phyloP scores from a whole-genome alignment of 176 grass and related monocot genomes.

The Chloris gayana region DNA sequence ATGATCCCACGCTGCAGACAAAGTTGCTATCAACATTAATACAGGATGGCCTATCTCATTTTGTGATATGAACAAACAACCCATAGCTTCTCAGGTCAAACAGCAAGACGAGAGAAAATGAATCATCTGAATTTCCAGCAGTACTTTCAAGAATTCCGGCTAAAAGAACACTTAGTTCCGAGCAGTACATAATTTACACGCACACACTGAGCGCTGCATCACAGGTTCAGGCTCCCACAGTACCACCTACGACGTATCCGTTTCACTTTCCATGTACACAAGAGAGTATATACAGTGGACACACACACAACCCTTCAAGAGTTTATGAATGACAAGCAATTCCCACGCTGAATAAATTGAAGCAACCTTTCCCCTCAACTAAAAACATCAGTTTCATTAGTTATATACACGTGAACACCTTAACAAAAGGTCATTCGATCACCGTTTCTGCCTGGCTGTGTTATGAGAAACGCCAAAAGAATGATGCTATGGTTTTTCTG shows the following conservation, averaged over 20 bases:
- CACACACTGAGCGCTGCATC: constrained; percentile 32
- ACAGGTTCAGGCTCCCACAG: constrained; percentile 26
- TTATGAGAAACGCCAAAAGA: constrained; percentile 35
- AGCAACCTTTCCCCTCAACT: constrained; percentile 33
- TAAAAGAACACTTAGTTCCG: constrained; percentile 11
- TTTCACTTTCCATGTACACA: constrained; percentile 40
- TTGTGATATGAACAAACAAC: background rate
- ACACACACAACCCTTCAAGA: constrained; percentile 4
- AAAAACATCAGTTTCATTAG: constrained; percentile 50
- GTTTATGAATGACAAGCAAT: constrained; percentile 36
- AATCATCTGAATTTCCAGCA: background rate
- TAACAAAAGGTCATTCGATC: constrained; percentile 25
- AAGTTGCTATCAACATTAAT: too few species aligned
- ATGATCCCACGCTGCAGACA: too few species aligned
- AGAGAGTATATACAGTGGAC: constrained; percentile 33
- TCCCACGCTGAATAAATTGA: constrained; percentile 37
- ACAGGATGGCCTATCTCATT: too few species aligned
- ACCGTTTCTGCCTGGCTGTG: constrained; percentile 4
- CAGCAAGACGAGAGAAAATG: background rate
- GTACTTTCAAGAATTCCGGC: background rate
- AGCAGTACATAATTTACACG: constrained; percentile 47
- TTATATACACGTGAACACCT: constrained; percentile 48
- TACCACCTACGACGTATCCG: constrained; percentile 30
- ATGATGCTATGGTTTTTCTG: constrained; percentile 34
- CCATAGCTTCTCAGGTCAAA: background rate